Base-by-base conservation (phyloP, 1,284 basidiomycete genomes). In the Moesziomyces antarcticus region DNA sequence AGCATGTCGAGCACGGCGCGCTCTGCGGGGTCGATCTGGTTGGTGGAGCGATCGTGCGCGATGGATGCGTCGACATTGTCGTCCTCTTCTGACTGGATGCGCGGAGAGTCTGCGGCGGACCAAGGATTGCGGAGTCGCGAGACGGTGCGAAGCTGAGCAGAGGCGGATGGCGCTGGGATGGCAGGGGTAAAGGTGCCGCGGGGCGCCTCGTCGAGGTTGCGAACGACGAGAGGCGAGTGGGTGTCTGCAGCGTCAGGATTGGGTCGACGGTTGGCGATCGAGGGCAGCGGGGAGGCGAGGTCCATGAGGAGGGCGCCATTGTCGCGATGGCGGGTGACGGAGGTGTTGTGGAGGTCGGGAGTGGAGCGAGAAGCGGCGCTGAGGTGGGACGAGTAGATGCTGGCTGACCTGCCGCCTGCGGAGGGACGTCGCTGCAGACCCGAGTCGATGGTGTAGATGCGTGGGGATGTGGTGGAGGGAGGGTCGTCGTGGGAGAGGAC, bases 1-100 rank as follows among this genome's bases (percentile, higher is more conserved):
- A 78, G 74, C 77, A 78, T 77, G 51, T 71, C 61, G 27, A 78
- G 66, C 11, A 77, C 77, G 5, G 77, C 75, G 20, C 60, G 50
- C 44, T 78, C 77, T 24, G 58, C 75, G 4, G 30, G 30, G 9
- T 46, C 75, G 8, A 77, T 43, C 37, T 50, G 50, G 16, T 61
- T 53, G 40, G 46, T 67, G 24, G 51, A 57, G 5, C 64, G 61
- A 25, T 70, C 63, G 14, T 49, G 52, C 2, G 73, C 73, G 21
- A 75, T 63, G 18, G 64, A 71, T n/a, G 64, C 67, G 45, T 75
- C 73, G 14, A 71, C 45, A 11, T 56, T 25, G 44, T 72, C 69
- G 3, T 75, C 65, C 33, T 75, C 69, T 24, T 72, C 69, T 54
- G 46, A 56, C 46, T 42, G 50, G 18, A 58, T 63, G 33, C 53